A percentile compares a stretch with the other conserved stretches of the same genome.
Conservation (phyloP, 2,329 filamentous ascomycete species). For the Paramyrothecium sp. region DNA sequence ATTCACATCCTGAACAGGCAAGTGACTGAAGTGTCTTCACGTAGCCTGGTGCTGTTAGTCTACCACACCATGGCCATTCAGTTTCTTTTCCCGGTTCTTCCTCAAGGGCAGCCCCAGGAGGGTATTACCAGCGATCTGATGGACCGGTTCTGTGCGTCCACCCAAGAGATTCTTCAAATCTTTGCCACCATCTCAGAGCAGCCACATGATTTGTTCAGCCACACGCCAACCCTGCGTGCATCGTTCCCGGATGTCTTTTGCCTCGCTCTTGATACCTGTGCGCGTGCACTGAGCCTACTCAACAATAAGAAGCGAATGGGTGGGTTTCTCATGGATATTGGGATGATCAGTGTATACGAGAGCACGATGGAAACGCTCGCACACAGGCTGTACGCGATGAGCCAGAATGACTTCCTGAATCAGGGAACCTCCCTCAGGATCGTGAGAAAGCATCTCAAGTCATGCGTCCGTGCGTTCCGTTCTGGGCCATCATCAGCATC, state of each 20-base stretch:
- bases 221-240: constrained; percentile 16
- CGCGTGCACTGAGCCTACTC: constrained; percentile 23
- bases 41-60: constrained; percentile 24
- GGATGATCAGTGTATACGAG: constrained; percentile 19
- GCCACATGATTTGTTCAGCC: constrained; percentile 13
- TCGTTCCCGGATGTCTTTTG: constrained; percentile 24
- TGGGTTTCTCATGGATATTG: constrained; percentile 13
- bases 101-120: constrained; percentile 14
- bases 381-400: constrained; percentile 21
- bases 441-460: constrained; percentile 26
- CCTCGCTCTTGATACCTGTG: constrained; percentile 28
- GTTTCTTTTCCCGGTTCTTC: constrained; percentile 24
- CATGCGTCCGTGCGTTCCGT: constrained; percentile 18
- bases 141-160: constrained; percentile 24
- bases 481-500: constrained; percentile 8
- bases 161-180: constrained; percentile 24
- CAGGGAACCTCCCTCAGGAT: constrained; percentile 18
- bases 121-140: constrained; percentile 18
- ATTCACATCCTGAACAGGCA: constrained; percentile 18
- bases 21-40: constrained; percentile 18
- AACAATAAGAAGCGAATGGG: constrained; percentile 13
- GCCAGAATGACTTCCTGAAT: constrained; percentile 24
- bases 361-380: constrained; percentile 19
- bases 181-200: constrained; percentile 17
- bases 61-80: constrained; percentile 32